Conservation (phyloP, 257 asterid genomes). For the Salvia rosmarinus region DNA sequence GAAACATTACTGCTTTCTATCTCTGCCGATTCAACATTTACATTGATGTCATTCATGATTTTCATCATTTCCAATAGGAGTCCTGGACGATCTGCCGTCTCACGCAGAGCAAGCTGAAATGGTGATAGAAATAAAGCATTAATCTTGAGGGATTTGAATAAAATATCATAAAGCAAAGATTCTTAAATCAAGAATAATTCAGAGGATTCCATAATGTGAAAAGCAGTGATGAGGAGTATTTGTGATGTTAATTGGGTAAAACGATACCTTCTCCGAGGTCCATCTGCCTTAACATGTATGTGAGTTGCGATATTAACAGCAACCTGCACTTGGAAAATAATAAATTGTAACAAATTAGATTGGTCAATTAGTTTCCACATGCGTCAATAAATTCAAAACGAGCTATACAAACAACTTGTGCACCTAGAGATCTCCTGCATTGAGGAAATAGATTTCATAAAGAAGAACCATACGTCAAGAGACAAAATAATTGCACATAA, state of each 20-base stretch:
- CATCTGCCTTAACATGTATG: conserved; percentile 84
- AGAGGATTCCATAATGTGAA: not conserved
- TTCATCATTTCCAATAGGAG: conserved; percentile 79
- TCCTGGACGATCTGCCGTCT: conserved; percentile 96
- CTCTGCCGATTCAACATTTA: conserved; percentile 92
- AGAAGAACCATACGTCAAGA: not conserved
- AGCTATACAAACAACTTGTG: not conserved
- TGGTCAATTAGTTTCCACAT: not conserved
- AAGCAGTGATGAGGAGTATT: conserved; percentile 11
- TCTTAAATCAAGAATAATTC: conserved; percentile 18
- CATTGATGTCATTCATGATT: conserved; percentile 72
- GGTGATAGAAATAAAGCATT: conserved; percentile 19
- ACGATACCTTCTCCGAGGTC: conserved; percentile 76
- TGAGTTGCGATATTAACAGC: conserved; percentile 83
- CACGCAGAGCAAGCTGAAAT: conserved; percentile 81
- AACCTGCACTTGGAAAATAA: conserved; percentile 51
- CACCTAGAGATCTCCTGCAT: not conserved
- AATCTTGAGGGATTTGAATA: conserved; percentile 21
- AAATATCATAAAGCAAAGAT: not conserved
- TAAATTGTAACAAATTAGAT: not conserved
- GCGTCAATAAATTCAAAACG: not conserved
- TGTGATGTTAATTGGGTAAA: conserved; percentile 17
- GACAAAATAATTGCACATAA: not conserved
- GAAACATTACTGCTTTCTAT: conserved; percentile 72
- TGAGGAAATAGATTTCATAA: not conserved